phyloP scores from a whole-genome alignment of 176 grass and related monocot species.

The Carex littledalei region DNA sequence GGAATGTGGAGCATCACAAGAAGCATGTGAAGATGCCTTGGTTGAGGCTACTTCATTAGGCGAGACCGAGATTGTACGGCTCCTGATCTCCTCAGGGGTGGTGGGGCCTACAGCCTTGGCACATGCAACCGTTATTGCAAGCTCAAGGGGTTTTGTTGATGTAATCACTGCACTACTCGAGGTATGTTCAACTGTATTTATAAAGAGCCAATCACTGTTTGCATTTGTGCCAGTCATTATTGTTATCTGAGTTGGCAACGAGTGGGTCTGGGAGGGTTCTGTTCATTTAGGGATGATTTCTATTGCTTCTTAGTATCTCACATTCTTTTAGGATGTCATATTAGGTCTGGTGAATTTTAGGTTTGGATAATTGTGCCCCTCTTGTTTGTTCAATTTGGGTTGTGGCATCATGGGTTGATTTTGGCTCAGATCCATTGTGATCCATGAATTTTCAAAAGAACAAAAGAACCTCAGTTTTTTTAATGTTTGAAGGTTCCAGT shows the following conservation, averaged over 20 bases:
- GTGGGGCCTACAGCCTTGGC: slow-evolving; percentile 21
- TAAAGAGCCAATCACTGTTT: not conserved
- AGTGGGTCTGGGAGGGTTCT: not conserved
- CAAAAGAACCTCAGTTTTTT: not conserved
- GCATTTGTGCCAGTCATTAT: not conserved
- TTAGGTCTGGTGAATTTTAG: not conserved
- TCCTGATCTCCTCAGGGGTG: slow-evolving; percentile 40
- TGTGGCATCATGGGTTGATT: not conserved
- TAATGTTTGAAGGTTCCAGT: not conserved
- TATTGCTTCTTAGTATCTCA: not conserved
- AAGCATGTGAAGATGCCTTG: slow-evolving; percentile 47
- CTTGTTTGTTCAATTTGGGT: not conserved
- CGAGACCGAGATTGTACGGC: slow-evolving; percentile 22
- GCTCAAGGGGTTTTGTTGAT: slow-evolving; percentile 55
- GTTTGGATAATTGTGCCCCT: not conserved
- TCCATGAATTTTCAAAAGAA: not conserved
- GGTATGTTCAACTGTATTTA: slow-evolving; percentile 17
- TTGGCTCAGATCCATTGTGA: not conserved
- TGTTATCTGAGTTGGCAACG: not conserved
- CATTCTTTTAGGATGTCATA: not conserved
- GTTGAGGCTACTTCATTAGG: slow-evolving; percentile 40
- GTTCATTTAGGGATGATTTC: not conserved
- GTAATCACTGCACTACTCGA: slow-evolving; percentile 33
- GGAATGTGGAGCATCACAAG: slow-evolving; percentile 32
- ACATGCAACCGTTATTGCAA: slow-evolving; percentile 46